Evolutionary conservation across 441 rosid species (phyloP).

Genomic region (Kokia cookei): DNA sequence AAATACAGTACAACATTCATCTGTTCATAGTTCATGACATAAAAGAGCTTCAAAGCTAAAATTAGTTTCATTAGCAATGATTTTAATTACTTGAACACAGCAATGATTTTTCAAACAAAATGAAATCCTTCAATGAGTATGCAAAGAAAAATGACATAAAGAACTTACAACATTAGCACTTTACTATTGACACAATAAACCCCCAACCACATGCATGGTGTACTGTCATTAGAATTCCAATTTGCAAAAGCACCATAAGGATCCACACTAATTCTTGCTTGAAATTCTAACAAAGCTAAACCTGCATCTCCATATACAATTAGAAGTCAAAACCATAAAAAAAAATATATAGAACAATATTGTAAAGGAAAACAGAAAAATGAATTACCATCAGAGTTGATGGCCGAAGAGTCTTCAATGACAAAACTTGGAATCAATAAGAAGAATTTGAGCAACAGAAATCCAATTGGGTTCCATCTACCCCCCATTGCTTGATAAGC

Average conservation of each 20-base stretch:
- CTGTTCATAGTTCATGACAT: not conserved
- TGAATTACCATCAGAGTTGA: conserved; percentile 60
- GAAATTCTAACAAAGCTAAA: conserved; percentile 56
- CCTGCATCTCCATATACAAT: conserved; percentile 41
- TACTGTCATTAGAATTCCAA: conserved; percentile 50
- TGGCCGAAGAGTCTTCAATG: conserved; percentile 42
- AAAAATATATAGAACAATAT: not conserved
- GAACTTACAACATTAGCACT: conserved; percentile 78
- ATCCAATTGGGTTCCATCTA: conserved; percentile 67
- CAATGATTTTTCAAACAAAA: not conserved
- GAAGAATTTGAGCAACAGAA: conserved; percentile 41
- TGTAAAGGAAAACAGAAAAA: not conserved
- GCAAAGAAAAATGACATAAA: not conserved
- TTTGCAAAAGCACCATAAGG: conserved; percentile 57
- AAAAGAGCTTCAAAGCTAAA: not conserved
- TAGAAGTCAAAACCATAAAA: not conserved
- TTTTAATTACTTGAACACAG: no score
- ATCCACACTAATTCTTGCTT: conserved; percentile 48
- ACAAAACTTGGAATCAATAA: conserved; percentile 42
- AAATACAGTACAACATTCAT: conserved; percentile 7
- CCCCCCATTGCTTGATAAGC: conserved; percentile 57
- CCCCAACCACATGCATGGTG: conserved; percentile 75
- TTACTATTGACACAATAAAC: conserved; percentile 56
- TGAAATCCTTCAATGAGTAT: not conserved
- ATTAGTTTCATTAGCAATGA: not conserved